Evolutionary conservation across 2,329 filamentous ascomycete genomes (phyloP), one percentile per base, ranked within the genome.

Genomic region (Ophiocordyceps unilateralis): DNA sequence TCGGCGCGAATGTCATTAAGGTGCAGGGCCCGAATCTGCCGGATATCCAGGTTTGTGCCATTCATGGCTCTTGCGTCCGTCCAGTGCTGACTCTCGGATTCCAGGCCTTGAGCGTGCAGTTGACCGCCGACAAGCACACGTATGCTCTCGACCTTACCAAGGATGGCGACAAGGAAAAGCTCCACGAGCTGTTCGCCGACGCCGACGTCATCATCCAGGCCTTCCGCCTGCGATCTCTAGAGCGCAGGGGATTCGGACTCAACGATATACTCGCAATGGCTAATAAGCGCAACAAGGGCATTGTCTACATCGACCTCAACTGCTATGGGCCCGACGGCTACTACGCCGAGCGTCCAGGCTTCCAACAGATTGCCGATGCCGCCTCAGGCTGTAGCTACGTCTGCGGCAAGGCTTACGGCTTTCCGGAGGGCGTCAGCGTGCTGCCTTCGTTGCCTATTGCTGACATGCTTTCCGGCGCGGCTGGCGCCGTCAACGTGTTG

Each of bases 311-410:
- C 3, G 67, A 70, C 12, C 76, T 82, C 55, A 74, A 82, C 53
- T 82, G 78, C 52, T 82, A 81, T 48, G 79, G 79, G 0, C 8
- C 57, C 53, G 40, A 54, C 65, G 49, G 67, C 57, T 70, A 75
- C 45, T 81, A 76, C 71, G 67, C 70, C 1, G 60, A 62, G 23
- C 64, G 77, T 9, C 70, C 75, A 2, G 78, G 78, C 9, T 82
- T 77, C 76, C 78, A 79, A 52, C 76, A 79, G 50, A 78, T 79
- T 41, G 76, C 75, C 12, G 78, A 81, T 15, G 58, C 56, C 1
- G 57, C 58, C 1, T 48, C 59, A 1, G 59, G 59, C 1, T 53
- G 51, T 9, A 53, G 58, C 11, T 56, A 60, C 26, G 58, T 61
- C 4, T 58, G 51, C 4, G 56, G 58, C 4, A 45, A 47, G 34